These are phyloP conservation scores for Solanum chiquidenum DNA, from an alignment of 257 asterid species.

Conservation along the genomic window DNA sequence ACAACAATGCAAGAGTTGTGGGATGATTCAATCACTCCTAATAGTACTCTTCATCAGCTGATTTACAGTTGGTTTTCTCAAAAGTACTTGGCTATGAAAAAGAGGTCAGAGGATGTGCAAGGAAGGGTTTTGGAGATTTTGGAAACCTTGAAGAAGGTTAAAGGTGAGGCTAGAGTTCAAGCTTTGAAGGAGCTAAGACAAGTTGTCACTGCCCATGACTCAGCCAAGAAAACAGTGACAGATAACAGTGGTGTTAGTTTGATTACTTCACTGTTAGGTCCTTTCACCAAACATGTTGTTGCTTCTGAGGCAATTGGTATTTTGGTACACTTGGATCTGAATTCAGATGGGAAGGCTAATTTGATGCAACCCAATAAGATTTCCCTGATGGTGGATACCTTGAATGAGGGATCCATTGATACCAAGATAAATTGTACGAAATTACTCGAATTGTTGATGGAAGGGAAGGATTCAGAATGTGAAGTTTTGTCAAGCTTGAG, in stretches of 20 bases:
- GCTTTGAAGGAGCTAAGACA: conserved; percentile 50
- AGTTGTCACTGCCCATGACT: conserved; percentile 30
- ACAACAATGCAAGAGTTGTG: conserved; percentile 70
- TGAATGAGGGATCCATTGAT: conserved; percentile 69
- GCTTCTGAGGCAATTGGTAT: conserved; percentile 57
- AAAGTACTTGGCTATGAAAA: conserved; percentile 70
- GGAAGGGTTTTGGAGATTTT: conserved; percentile 69
- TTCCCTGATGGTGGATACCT: conserved; percentile 51
- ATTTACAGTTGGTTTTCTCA: conserved; percentile 68
- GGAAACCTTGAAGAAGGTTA: conserved; percentile 45
- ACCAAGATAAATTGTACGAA: conserved; percentile 59
- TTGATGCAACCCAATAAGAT: conserved; percentile 63
- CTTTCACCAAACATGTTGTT: conserved; percentile 55
- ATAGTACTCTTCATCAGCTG: conserved; percentile 47
- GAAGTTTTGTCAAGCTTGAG: conserved; percentile 54
- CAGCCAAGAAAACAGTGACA: conserved; percentile 45
- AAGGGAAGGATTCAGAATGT: conserved; percentile 33
- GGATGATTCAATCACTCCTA: conserved; percentile 67
- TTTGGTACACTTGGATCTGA: conserved; percentile 50
- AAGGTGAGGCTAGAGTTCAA: conserved; percentile 55
- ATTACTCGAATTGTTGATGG: conserved; percentile 44
- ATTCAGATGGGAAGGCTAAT: conserved; percentile 29
- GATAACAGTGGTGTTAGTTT: conserved; percentile 43
- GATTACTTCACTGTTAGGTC: conserved; percentile 51
- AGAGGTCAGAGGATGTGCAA: conserved; percentile 63